Evolutionary conservation across 163 green algal species (phyloP), one percentile per base, ranked within the genome.

Genomic region (Scenedesmus sp.): DNA sequence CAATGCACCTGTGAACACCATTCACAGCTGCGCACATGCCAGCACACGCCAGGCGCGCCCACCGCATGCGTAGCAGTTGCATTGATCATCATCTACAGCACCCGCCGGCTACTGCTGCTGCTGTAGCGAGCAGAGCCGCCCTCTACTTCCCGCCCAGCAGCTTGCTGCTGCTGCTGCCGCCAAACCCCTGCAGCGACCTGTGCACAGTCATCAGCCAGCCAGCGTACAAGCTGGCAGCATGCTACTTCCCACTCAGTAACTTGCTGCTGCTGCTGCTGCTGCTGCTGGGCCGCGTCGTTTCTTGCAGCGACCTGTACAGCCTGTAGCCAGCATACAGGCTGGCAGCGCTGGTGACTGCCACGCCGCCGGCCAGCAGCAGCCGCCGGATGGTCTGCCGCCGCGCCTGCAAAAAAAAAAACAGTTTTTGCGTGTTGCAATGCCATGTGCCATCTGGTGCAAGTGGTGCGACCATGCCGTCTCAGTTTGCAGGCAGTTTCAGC

Each of bases 321-420:
- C 67, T 57, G 60, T 88, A 90, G 10, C 64, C 90, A 10, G 67
- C 90, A 60, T 93, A 93, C 9, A 77, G 20, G 56, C 82, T 86
- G 55, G 62, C 56, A 18, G 54, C 66, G 15, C 67, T 62, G 9
- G 83, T 87, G 4, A 90, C 90, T 16, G 60, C 84, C 10, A 90
- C 57, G 18, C 90, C 90, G 62, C 55, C 79, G 2, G 73, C 73
- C 23, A 90, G n/a, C 74, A 89, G 46, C 16, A 85, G 23, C n/a
- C 84, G 84, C 84, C 90, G 57, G 13, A 93, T 86, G 26, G 67
- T 87, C 9, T 57, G 83, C 70, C 90, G 83, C 34, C 90, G 83
- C 9, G 84, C 82, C 90, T 93, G 90, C 76, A 15, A n/a, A 79
- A 18, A 15, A n/a, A 79, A 18, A 15, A 83, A 34, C 46, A 82